Percentiles rank a stretch among this genome's conserved stretches.
Evolutionary conservation across 805 yeast genomes (phyloP).

Genomic region (Starmerella stigmatis): DNA sequence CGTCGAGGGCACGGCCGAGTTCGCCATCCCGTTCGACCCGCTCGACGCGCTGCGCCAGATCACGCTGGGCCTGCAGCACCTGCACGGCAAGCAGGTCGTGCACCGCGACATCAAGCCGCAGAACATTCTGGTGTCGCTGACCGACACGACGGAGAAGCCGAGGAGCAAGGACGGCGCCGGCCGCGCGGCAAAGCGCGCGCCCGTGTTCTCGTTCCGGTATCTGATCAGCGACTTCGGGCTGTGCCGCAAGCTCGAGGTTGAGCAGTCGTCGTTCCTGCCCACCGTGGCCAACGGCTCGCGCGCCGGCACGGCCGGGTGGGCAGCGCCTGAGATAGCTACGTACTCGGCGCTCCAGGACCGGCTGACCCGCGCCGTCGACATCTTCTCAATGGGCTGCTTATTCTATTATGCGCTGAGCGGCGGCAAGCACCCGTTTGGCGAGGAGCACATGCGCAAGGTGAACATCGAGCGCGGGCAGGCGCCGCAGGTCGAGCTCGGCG

Average conservation of each 20-base stretch:
- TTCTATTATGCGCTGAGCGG: constrained; percentile 73
- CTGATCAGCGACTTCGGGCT: constrained; percentile 92
- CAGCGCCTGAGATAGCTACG: constrained; percentile 68
- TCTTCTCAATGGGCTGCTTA: constrained; percentile 90
- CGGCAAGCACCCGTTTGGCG: constrained; percentile 95
- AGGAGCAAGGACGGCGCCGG: too few species aligned
- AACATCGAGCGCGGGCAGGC: constrained; percentile 66
- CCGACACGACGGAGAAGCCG: constrained; percentile 26
- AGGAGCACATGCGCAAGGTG: constrained; percentile 73
- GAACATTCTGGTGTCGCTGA: constrained; percentile 72
- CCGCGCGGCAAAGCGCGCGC: constrained; percentile 5
- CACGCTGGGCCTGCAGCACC: constrained; percentile 71
- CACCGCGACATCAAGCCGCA: constrained; percentile 95
- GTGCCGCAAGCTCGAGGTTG: constrained; percentile 82
- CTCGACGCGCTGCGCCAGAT: constrained; percentile 52
- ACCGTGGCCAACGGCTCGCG: constrained; percentile 46
- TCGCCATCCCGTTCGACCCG: constrained; percentile 22
- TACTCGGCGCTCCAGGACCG: constrained; percentile 29
- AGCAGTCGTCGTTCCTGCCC: constrained; percentile 86
- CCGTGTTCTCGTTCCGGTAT: constrained; percentile 36
- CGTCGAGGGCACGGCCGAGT: constrained; percentile 37
- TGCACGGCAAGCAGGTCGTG: constrained; percentile 82
- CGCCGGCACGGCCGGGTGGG: constrained; percentile 97
- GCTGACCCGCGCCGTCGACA: constrained; percentile 80
- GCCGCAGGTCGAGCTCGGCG: constrained; percentile 40